A percentile compares a stretch with the other conserved stretches of the same genome.
Conservation (phyloP, 192 early-diverging fungal species). For the Irineochytrium annulatum region DNA sequence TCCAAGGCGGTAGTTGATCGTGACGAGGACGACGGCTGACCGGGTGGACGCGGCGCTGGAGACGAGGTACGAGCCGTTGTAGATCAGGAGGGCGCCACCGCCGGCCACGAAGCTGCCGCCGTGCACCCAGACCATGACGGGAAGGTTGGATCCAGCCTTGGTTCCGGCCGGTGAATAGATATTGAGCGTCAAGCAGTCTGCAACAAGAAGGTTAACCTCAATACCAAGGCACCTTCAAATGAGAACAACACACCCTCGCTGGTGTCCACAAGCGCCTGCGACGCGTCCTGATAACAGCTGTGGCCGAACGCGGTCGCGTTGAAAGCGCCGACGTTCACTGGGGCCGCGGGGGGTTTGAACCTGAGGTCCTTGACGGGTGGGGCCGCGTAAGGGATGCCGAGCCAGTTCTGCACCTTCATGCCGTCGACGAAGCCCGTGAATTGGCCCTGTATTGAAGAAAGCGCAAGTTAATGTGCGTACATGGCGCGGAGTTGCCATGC, state of each 20-base stretch:
- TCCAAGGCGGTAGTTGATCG: slow-evolving; percentile 59
- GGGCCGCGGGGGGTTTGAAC: slow-evolving; percentile 40
- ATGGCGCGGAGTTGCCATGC: too few relatives aligned
- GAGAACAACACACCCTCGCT: too few relatives aligned
- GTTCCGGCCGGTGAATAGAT: slow-evolving; percentile 22
- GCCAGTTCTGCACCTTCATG: too few relatives aligned
- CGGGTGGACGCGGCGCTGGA: background rate
- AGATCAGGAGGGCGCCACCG: slow-evolving; percentile 8
- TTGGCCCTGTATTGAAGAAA: too few relatives aligned
- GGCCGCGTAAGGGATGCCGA: slow-evolving; percentile 51
- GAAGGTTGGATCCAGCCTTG: background rate
- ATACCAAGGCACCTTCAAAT: too few relatives aligned
- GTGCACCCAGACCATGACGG: slow-evolving; percentile 29
- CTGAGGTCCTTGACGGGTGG: slow-evolving; percentile 37
- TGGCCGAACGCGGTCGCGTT: too few relatives aligned
- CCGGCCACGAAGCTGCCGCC: slow-evolving; percentile 36
- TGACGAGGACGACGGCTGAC: slow-evolving; percentile 31
- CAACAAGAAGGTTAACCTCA: too few relatives aligned
- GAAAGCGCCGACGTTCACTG: too few relatives aligned
- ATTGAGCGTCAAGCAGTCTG: slow-evolving; percentile 41
- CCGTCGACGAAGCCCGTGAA: too few relatives aligned
- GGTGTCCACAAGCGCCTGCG: too few relatives aligned
- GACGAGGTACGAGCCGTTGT: slow-evolving; percentile 12
- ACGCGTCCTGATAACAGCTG: too few relatives aligned
- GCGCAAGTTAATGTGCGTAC: too few relatives aligned